Conservation (phyloP, 176 grass and related monocot species). For the Tillandsia fasciculata region DNA sequence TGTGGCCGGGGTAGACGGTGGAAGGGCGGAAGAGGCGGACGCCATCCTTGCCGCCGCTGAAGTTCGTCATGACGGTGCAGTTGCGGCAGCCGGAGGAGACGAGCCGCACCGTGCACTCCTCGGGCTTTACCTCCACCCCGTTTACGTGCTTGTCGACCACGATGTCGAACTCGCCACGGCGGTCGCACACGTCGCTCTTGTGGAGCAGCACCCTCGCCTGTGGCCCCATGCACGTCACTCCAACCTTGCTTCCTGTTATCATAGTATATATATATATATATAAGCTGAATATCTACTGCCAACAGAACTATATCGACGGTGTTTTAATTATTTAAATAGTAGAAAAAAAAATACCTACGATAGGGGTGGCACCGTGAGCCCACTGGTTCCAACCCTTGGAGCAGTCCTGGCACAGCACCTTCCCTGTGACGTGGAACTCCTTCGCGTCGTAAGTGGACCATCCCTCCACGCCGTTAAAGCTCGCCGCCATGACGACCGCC, state of each 20-base stretch:
- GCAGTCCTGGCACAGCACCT: conserved; percentile 85
- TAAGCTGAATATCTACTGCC: too few species aligned
- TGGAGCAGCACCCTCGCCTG: conserved; percentile 31
- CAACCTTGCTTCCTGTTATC: conserved; percentile 37
- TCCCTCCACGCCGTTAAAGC: conserved; percentile 3
- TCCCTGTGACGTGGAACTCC: conserved; percentile 47
- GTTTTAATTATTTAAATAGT: neutral
- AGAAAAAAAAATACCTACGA: conserved; percentile 21
- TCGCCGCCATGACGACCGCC: neutral
- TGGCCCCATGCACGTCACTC: conserved; percentile 52
- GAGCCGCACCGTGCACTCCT: conserved; percentile 40
- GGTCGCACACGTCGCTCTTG: conserved; percentile 30
- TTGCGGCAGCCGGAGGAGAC: conserved; percentile 29
- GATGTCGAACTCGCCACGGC: conserved; percentile 39
- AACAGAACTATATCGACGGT: too few species aligned
- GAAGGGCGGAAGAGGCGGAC: conserved; percentile 24
- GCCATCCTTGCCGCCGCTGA: conserved; percentile 45
- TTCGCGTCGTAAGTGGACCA: conserved; percentile 3
- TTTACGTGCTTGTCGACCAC: conserved; percentile 22
- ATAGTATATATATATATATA: too few species aligned
- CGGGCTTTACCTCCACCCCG: conserved; percentile 8
- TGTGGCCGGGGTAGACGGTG: conserved; percentile 4
- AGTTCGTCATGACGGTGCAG: conserved; percentile 62
- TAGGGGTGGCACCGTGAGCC: conserved; percentile 39
- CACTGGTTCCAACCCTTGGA: conserved; percentile 63